Percentiles rank a stretch among this genome's conserved stretches.
These are phyloP conservation scores for Globisporangium sylvaticum DNA, from an alignment of 352 stramenopile genomes.

Conservation along the genomic window DNA sequence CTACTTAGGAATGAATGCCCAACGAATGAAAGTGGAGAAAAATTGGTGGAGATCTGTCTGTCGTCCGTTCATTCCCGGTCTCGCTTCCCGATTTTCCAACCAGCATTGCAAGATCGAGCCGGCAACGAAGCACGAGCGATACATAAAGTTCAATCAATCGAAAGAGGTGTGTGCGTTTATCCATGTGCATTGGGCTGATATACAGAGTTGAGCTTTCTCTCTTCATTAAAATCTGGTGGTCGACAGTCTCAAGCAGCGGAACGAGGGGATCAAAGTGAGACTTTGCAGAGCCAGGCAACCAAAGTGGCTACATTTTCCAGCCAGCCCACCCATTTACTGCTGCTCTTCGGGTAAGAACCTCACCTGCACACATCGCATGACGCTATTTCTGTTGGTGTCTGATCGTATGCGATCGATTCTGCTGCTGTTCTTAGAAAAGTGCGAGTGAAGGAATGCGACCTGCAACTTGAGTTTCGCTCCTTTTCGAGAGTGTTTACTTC, in stretches of 20 bases:
- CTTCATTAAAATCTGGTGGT: not conserved
- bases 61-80: not conserved
- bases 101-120: not conserved
- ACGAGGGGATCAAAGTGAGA: not conserved
- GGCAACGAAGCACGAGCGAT: not conserved
- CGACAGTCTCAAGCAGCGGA: not conserved
- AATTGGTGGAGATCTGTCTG: not conserved
- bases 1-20: not conserved
- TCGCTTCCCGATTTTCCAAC: not conserved
- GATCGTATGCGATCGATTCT: not conserved
- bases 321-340: not conserved
- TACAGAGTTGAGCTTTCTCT: too few relatives aligned
- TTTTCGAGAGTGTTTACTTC: not conserved
- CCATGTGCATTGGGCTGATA: too few relatives aligned
- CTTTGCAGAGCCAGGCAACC: not conserved
- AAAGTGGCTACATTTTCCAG: not conserved
- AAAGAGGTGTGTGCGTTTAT: not conserved
- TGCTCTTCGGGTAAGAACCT: not conserved
- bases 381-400: not conserved
- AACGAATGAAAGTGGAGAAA: not conserved
- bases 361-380: not conserved
- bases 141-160: too few relatives aligned
- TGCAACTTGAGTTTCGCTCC: conserved; percentile 3
- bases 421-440: not conserved
- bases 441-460: not conserved